phyloP scores from a whole-genome alignment of 1,284 basidiomycete species.

The Takashimella tepidaria region DNA sequence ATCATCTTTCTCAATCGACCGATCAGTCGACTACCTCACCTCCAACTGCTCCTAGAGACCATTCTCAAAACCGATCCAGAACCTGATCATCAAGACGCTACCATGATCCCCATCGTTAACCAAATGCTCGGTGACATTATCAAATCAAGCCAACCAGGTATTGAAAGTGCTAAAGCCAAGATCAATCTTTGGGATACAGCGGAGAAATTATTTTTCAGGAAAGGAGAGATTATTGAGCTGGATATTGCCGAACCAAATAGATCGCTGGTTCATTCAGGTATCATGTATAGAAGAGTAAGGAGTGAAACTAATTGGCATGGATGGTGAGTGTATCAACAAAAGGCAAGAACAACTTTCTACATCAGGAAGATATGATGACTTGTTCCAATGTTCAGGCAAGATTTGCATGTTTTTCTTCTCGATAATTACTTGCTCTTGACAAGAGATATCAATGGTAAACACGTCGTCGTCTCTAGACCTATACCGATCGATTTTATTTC shows the following conservation, averaged over 20 bases:
- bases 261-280: constrained; percentile 61
- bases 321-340: constrained; percentile 16
- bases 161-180: constrained; percentile 72
- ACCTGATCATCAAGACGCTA: constrained; percentile 29
- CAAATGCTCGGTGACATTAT: constrained; percentile 20
- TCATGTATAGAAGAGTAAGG: constrained; percentile 30
- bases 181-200: constrained; percentile 73
- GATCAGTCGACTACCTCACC: constrained; percentile 70
- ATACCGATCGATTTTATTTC: constrained; percentile 36
- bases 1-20: constrained; percentile 74
- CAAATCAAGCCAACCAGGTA: constrained; percentile 60
- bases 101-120: constrained; percentile 40
- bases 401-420: constrained; percentile 31
- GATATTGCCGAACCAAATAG: constrained; percentile 68
- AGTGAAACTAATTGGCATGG: constrained; percentile 41
- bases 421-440: constrained; percentile 39
- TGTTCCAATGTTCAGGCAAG: constrained; percentile 22
- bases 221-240: constrained; percentile 74
- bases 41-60: constrained; percentile 66
- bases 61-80: constrained; percentile 58
- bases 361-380: not conserved
- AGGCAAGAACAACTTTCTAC: not conserved
- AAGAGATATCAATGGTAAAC: constrained; percentile 31
- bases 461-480: constrained; percentile 33
- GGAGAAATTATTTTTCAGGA: constrained; percentile 65